Evolutionary conservation across 1,284 basidiomycete genomes (phyloP).

Genomic region (Malassezia psittaci): DNA sequence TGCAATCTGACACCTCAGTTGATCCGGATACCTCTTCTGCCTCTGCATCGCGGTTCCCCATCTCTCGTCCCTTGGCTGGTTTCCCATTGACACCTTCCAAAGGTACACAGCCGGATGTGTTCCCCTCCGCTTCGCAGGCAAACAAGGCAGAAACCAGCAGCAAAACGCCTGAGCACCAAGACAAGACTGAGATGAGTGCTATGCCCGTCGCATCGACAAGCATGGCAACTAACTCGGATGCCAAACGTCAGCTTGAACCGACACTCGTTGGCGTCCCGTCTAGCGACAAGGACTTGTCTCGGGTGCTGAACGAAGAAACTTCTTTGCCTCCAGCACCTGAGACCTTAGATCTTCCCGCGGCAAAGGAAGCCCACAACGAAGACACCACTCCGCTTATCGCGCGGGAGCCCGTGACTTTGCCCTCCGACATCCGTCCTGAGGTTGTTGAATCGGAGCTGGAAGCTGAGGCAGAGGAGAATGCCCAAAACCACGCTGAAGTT

Average conservation of each 20-base stretch:
- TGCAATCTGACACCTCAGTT: not conserved
- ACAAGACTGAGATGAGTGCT: not conserved
- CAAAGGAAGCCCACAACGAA: not conserved
- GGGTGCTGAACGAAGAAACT: not conserved
- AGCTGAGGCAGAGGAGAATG: not conserved
- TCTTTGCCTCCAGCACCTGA: not conserved
- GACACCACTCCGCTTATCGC: not conserved
- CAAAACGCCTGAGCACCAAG: not conserved
- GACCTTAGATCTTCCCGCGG: not conserved
- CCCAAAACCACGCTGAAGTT: not conserved
- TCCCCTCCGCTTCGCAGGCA: not conserved
- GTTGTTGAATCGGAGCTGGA: not conserved
- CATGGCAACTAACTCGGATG: no score
- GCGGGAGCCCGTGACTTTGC: not conserved
- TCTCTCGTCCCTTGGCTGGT: not conserved
- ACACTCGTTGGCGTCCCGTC: not conserved
- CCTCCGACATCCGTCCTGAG: not conserved
- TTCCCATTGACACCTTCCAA: not conserved
- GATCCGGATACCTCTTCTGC: not conserved
- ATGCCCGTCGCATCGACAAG: not conserved
- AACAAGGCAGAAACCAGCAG: not conserved
- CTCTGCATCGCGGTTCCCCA: not conserved
- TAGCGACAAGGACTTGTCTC: not conserved
- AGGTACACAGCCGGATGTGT: not conserved
- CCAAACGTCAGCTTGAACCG: no score